These are phyloP conservation scores for Malus hybrid DNA, from an alignment of 331 rosid species.

Conservation along the genomic window DNA sequence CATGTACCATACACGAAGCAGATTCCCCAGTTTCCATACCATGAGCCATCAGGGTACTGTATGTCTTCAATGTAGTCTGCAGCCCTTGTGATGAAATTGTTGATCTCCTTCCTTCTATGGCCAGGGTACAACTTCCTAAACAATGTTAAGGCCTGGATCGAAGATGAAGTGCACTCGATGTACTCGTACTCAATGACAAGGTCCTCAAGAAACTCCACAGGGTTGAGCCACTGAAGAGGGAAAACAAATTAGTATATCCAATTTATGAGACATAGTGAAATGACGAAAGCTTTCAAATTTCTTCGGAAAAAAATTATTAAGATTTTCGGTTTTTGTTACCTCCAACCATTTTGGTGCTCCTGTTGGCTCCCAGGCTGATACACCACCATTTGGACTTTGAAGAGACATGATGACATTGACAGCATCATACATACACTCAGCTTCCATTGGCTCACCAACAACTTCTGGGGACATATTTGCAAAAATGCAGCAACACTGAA, in stretches of 20 bases:
- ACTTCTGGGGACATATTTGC: conserved; percentile 46
- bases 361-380: conserved; percentile 67
- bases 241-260: background rate
- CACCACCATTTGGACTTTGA: conserved; percentile 60
- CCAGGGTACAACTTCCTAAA: conserved; percentile 61
- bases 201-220: conserved; percentile 64
- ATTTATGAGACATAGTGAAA: background rate
- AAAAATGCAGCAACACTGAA: conserved; percentile 57
- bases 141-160: conserved; percentile 52
- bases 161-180: conserved; percentile 63
- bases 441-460: conserved; percentile 68
- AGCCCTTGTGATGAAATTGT: conserved; percentile 52
- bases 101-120: conserved; percentile 64
- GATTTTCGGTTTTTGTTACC: conserved; percentile 21
- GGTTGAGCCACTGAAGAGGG: conserved; percentile 37
- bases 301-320: background rate
- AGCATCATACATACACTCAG: conserved; percentile 49
- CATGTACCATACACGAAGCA: conserved; percentile 80
- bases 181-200: conserved; percentile 44
- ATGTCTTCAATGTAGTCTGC: conserved; percentile 24
- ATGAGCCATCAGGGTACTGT: conserved; percentile 50
- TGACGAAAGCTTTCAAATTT: background rate
- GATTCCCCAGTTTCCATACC: conserved; percentile 94
- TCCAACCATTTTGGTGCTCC: conserved; percentile 64
- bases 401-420: conserved; percentile 55